Evolutionary conservation across 2,329 filamentous ascomycete species (phyloP).

Genomic region (Thelonectria olida): DNA sequence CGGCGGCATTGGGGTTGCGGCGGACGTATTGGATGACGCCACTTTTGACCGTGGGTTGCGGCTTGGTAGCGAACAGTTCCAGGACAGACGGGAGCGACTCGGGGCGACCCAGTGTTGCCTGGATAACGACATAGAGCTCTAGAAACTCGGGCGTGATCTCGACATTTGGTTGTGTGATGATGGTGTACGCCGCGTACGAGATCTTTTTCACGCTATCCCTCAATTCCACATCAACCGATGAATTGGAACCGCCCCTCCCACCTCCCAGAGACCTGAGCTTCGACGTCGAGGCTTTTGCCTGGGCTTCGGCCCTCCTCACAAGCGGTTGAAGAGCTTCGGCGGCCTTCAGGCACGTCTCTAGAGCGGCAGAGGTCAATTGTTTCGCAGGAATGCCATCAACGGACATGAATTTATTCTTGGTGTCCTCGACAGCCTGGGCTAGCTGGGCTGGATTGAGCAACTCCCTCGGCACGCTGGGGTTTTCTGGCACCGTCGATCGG

Average conservation of each 20-base stretch:
- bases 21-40: conserved; percentile 67
- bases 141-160: conserved; percentile 82
- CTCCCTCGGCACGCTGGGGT: conserved; percentile 34
- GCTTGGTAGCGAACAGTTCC: conserved; percentile 84
- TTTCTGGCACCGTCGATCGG: conserved; percentile 25
- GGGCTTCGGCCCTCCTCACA: conserved; percentile 49
- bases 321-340: conserved; percentile 56
- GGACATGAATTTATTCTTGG: conserved; percentile 54
- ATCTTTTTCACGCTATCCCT: conserved; percentile 60
- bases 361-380: conserved; percentile 52
- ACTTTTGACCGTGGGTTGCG: conserved; percentile 69
- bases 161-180: conserved; percentile 78
- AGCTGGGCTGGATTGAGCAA: conserved; percentile 52
- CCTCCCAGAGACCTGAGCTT: conserved; percentile 59
- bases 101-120: conserved; percentile 76
- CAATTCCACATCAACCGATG: conserved; percentile 47
- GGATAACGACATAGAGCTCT: conserved; percentile 77
- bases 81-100: conserved; percentile 84
- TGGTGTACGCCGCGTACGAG: conserved; percentile 70
- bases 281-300: conserved; percentile 59
- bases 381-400: conserved; percentile 56
- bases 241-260: conserved; percentile 44
- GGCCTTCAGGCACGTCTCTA: conserved; percentile 56
- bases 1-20: conserved; percentile 73
- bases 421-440: conserved; percentile 52